Evolutionary conservation across 352 stramenopile genomes (phyloP).

Genomic region (Pseudoperonospora humuli): DNA sequence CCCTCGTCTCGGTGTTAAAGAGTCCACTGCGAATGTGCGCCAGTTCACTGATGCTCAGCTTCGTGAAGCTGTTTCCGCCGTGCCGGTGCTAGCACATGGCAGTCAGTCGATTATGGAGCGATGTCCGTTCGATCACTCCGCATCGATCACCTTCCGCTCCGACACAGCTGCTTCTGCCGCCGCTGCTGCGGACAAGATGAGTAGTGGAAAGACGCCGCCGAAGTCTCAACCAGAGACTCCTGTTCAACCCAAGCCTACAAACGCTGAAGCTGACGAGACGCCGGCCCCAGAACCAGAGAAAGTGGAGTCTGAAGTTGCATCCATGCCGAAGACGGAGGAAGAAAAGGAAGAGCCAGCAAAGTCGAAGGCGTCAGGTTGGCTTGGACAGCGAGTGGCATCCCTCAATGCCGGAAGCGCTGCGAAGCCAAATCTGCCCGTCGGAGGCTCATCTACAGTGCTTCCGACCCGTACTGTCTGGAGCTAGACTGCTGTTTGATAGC

Average conservation of each 20-base stretch:
- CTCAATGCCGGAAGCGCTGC: constrained; percentile 17
- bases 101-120: constrained; percentile 62
- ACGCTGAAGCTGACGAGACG: constrained; percentile 2
- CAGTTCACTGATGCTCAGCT: constrained; percentile 60
- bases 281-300: constrained; percentile 12
- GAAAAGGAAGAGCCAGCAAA: constrained; percentile 20
- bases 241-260: constrained; percentile 7
- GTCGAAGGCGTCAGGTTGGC: constrained; percentile 15
- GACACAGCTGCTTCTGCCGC: constrained; percentile 28
- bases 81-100: constrained; percentile 49
- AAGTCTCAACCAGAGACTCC: constrained; percentile 9
- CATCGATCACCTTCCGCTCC: constrained; percentile 58
- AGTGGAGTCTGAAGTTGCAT: constrained; percentile 2
- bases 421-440: constrained; percentile 19
- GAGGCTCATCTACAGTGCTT: constrained; percentile 22
- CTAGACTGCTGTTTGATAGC: constrained; percentile 21
- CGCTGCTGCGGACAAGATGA: constrained; percentile 28
- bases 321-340: constrained; percentile 8
- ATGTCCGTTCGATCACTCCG: constrained; percentile 51
- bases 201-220: constrained; percentile 9
- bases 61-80: constrained; percentile 42
- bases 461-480: constrained; percentile 53
- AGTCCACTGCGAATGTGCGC: constrained; percentile 57
- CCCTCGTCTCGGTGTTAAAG: constrained; percentile 64
- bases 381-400: constrained; percentile 22